Conservation (phyloP, 495 filamentous ascomycete genomes). For the Penicillium bovifimosum region DNA sequence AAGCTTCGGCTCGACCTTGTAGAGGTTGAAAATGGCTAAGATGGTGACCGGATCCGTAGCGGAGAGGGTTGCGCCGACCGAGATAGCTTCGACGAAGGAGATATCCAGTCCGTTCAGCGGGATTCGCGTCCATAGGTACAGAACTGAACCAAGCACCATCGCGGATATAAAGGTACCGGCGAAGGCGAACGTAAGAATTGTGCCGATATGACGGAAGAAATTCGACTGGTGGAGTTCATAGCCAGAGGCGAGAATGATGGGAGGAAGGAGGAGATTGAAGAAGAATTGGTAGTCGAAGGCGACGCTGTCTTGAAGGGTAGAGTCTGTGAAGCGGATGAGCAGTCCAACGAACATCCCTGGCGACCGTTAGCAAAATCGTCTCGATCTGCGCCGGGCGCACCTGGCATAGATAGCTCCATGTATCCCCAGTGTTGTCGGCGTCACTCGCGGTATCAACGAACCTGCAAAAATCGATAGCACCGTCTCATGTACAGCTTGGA, state of each 20-base stretch:
- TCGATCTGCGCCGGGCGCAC: not conserved
- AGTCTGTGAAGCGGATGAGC: constrained; percentile 73
- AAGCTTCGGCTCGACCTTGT: constrained; percentile 96
- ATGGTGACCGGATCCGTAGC: constrained; percentile 97
- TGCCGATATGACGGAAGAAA: constrained; percentile 97
- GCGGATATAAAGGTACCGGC: constrained; percentile 97
- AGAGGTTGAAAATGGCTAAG: constrained; percentile 96
- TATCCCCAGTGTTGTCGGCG: not conserved
- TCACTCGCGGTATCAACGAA: constrained; percentile 34
- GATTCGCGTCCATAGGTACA: constrained; percentile 84
- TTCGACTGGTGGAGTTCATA: constrained; percentile 98
- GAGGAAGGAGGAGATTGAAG: constrained; percentile 95
- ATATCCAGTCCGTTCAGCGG: constrained; percentile 80
- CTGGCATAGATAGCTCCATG: not conserved
- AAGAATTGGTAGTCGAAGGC: constrained; percentile 99
- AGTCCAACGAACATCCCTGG: constrained; percentile 93
- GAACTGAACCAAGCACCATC: constrained; percentile 77
- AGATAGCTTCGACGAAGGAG: constrained; percentile 88
- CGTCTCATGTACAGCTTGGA: constrained; percentile 96
- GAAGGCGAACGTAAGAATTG: constrained; percentile 97
- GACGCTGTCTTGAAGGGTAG: constrained; percentile 78
- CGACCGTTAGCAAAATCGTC: not conserved
- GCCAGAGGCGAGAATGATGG: constrained; percentile 93
- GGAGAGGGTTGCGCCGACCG: constrained; percentile 90
- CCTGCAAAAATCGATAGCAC: constrained; percentile 97